Conservation (phyloP, 352 stramenopile genomes). For the Phytopythium mirpurense region DNA sequence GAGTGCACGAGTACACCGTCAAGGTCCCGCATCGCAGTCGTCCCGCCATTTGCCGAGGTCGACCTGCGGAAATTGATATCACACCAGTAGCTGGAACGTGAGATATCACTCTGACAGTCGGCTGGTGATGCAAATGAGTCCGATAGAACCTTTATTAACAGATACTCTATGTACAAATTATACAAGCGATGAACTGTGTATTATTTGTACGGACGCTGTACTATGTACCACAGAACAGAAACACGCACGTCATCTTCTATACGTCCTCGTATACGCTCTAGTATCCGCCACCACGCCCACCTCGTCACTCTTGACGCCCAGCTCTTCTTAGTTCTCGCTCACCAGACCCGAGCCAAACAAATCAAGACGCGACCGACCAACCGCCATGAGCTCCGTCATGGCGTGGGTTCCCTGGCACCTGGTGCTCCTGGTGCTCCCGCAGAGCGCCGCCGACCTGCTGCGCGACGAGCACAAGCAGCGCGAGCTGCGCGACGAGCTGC, state of each 20-base stretch:
- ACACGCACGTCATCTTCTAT: no score
- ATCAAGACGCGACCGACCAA: no score
- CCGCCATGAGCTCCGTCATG: slow-evolving; percentile 1
- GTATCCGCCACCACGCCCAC: not conserved
- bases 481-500: slow-evolving; percentile 38
- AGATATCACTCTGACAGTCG: not conserved
- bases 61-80: not conserved
- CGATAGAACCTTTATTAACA: no score
- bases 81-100: not conserved
- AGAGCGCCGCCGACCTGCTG: slow-evolving; percentile 32
- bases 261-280: no score
- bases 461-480: slow-evolving; percentile 44
- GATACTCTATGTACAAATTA: no score
- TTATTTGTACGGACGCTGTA: no score
- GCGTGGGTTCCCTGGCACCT: slow-evolving; percentile 45
- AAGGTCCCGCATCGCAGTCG: no score
- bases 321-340: not conserved
- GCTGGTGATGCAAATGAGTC: not conserved
- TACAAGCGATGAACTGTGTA: no score
- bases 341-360: not conserved
- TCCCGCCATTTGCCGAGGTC: no score
- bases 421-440: slow-evolving; percentile 43
- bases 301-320: not conserved
- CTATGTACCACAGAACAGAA: no score
- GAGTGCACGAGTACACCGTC: no score